Evolutionary conservation across 2,329 filamentous ascomycete genomes (phyloP), one percentile per base, ranked within the genome.

Genomic region (Xylariomycetidae sp.): DNA sequence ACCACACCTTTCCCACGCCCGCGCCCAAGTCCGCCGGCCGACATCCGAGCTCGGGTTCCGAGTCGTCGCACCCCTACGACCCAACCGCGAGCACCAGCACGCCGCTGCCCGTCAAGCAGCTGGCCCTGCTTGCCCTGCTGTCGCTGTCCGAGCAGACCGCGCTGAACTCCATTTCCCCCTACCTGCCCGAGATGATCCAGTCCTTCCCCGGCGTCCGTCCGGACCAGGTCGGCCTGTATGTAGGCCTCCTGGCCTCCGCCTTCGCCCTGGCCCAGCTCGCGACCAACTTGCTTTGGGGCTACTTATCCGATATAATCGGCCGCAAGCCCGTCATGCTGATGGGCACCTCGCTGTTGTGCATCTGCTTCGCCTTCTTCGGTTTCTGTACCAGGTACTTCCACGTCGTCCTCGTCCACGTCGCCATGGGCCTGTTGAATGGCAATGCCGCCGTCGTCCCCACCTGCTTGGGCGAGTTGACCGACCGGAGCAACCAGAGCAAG

Each of bases 401-500:
- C 57, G 80, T 93, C 3, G 71, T 96, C 10, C 43, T 86, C 12
- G 85, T 95, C 1, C 92, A 98, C 56, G 76, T 83, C 2, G 65
- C 89, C 43, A 95, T 96, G 88, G 92, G 92, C 4, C 57, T 94
- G 33, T 76, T 95, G 32, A 98, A 96, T 57, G 92, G 92, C 32
- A 98, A 98, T 51, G 88, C 92, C 19, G 90, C 87, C 4, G 81
- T 95, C 10, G 88, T 98, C 10, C 90, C 87, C 6, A 95, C 92
- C 0, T 94, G 90, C 30, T 61, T 98, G 30, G 92, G 92, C 25
- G 92, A 98, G 59, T 83, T 98, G 32, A 98, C 92, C 2, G 89
- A 96, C 55, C 79, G 87, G 34, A 92, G 83, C 43, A 98, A 98
- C 58, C 92, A 98, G 68, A 92, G 86, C 52, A 75, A 76, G 33